A percentile compares a stretch with the other conserved stretches of the same genome.
These are phyloP conservation scores for Tricladium varicosporioides DNA, from an alignment of 2,329 filamentous ascomycete species.

Conservation along the genomic window DNA sequence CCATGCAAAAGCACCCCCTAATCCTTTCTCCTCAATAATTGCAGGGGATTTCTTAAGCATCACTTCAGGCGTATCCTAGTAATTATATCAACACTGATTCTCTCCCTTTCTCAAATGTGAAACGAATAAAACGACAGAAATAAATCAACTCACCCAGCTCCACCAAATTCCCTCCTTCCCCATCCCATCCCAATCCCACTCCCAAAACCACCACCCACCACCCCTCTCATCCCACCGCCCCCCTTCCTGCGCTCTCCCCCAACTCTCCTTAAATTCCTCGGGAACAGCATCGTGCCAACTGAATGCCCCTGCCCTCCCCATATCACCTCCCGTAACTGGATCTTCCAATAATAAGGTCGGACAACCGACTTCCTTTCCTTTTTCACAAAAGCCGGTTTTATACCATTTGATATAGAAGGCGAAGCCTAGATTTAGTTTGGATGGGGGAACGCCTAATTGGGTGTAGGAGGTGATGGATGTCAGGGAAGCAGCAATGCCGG, in stretches of 20 bases:
- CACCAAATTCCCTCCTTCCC: conserved; percentile 59
- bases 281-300: conserved; percentile 59
- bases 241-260: conserved; percentile 49
- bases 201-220: conserved; percentile 70
- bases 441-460: conserved; percentile 44
- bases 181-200: conserved; percentile 33
- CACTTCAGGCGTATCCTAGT: conserved; percentile 29
- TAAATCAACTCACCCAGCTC: conserved; percentile 53
- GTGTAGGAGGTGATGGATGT: conserved; percentile 59
- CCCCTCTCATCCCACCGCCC: conserved; percentile 54
- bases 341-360: conserved; percentile 57
- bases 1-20: conserved; percentile 76
- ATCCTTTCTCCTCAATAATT: conserved; percentile 52
- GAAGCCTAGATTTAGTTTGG: conserved; percentile 60
- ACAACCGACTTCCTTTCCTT: conserved; percentile 46
- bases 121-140: too few species aligned
- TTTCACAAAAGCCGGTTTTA: conserved; percentile 41
- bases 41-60: conserved; percentile 61
- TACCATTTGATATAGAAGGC: conserved; percentile 70
- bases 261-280: conserved; percentile 53
- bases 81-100: too few species aligned
- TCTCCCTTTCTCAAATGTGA: conserved; percentile 47
- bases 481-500: conserved; percentile 55
- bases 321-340: conserved; percentile 53
- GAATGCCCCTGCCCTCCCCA: conserved; percentile 56